Conservation (phyloP, 306 rosid species). For the Cicer pinnatifidum region DNA sequence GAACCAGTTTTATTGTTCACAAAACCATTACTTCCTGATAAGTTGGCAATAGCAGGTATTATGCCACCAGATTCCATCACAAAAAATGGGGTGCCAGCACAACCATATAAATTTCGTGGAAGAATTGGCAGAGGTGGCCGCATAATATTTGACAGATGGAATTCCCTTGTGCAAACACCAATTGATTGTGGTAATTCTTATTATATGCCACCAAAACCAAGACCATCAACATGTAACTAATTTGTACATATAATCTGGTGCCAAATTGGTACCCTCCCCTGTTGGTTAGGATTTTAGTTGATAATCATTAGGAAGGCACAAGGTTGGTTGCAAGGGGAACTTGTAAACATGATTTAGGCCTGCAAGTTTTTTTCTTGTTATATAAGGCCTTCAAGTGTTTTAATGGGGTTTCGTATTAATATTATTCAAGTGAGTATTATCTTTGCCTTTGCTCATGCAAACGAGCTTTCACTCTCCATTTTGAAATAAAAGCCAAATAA, state of each 20-base stretch:
- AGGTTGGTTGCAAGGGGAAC: conserved; percentile 44
- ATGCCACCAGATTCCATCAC: conserved; percentile 67
- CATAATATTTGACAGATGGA: conserved; percentile 89
- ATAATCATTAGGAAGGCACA: conserved; percentile 50
- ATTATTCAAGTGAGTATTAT: conserved; percentile 32
- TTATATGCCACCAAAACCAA: conserved; percentile 76
- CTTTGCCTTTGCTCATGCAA: conserved; percentile 4
- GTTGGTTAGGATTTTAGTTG: conserved; percentile 47
- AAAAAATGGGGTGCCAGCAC: conserved; percentile 59
- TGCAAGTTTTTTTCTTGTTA: conserved; percentile 33
- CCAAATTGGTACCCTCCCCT: conserved; percentile 45
- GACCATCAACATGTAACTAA: conserved; percentile 74
- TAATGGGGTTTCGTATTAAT: conserved; percentile 45
- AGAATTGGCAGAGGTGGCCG: conserved; percentile 97
- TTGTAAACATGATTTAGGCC: conserved; percentile 48
- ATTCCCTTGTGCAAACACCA: conserved; percentile 82
- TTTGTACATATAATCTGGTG: conserved; percentile 32
- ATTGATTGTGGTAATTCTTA: conserved; percentile 80
- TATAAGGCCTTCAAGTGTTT: conserved; percentile 40
- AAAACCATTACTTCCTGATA: conserved; percentile 86
- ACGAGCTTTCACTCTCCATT: neutral
- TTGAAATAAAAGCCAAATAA: neutral
- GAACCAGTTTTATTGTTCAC: conserved; percentile 92
- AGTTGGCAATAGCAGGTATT: conserved; percentile 85
- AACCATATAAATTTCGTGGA: conserved; percentile 68